These are phyloP conservation scores for Dothidotthia symphoricarpi DNA, from an alignment of 2,329 filamentous ascomycete genomes.

Conservation along the genomic window DNA sequence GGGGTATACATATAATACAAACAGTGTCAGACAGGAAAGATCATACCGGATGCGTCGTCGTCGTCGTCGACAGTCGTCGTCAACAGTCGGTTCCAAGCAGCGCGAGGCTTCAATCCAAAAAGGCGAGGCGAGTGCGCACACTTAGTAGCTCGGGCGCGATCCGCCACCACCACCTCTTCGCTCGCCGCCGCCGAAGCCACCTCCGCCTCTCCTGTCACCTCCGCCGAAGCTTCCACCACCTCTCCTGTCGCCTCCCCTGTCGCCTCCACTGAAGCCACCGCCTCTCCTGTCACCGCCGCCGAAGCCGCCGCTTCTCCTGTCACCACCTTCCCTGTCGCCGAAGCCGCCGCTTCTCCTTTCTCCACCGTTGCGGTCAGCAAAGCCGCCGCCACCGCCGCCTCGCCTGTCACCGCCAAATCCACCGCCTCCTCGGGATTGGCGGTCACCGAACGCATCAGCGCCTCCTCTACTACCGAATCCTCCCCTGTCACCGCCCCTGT, in stretches of 20 bases:
- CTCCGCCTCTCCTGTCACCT: slow-evolving; percentile 11
- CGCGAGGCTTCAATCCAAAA: too few relatives aligned
- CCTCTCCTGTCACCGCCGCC: slow-evolving; percentile 1
- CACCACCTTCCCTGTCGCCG: slow-evolving; percentile 1
- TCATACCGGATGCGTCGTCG: too few relatives aligned
- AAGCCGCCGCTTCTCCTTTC: slow-evolving; percentile 1
- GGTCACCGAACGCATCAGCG: slow-evolving; percentile 3
- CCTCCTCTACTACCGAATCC: slow-evolving; percentile 12
- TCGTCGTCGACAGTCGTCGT: too few relatives aligned
- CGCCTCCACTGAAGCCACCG: slow-evolving; percentile 11
- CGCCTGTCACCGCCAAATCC: not conserved
- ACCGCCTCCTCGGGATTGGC: slow-evolving; percentile 1
- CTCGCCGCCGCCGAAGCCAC: too few relatives aligned
- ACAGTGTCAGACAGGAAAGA: slow-evolving; percentile 1
- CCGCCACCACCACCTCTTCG: too few relatives aligned
- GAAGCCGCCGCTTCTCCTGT: slow-evolving; percentile 3
- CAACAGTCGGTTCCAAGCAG: too few relatives aligned
- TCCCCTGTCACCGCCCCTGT: slow-evolving; percentile 15
- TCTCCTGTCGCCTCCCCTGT: slow-evolving; percentile 9
- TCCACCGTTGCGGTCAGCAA: slow-evolving; percentile 1
- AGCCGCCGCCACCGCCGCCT: slow-evolving; percentile 1
- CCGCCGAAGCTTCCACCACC: slow-evolving; percentile 9
- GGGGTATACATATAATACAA: slow-evolving; percentile 22
- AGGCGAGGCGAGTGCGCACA: too few relatives aligned
- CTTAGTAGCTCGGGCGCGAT: too few relatives aligned